Evolutionary conservation across 306 rosid species (phyloP), one percentile per base, ranked within the genome.

Genomic region (Trichosanthes truncata): DNA sequence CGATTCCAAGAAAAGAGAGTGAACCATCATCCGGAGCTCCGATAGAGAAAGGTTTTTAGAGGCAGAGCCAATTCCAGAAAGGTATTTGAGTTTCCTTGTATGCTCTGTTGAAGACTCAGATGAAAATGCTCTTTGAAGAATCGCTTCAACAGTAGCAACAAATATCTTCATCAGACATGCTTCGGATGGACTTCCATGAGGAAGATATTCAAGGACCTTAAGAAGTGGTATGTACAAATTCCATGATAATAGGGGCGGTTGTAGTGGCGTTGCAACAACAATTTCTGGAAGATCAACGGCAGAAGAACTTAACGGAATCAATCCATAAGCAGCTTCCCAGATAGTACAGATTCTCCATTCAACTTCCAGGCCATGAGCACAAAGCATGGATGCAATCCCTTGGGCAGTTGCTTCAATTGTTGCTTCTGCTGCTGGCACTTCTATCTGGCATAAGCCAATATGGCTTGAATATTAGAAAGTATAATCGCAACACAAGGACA

Each of bases 311-410:
- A 91, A 82, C 52, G 97, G 98, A 86, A 95, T 95, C 83, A 95
- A 86, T 80, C 98, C 98, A 88, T 95, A 95, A 45, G 97, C 98
- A 82, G 98, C 98, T 87, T 95, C 97, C 98, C 98, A 95, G 49
- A 95, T 95, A 81, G 98, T 95, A 89, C 98, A 95, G 67, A 92
- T 95, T 88, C 98, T 89, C 98, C 98, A 95, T 89, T 95, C 98
- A 87, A 95, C 98, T 87, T 95, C 98, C 13, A 96, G 96, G 66
- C 98, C 98, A 87, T 95, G 98, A 67, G 98, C 97, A 84, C 97
- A 92, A 72, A 95, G 93, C 98, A 95, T 90, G 77, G 98, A 92
- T 45, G 97, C 97, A 82, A 95, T 92, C 79, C 98, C 98, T 86
- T 95, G 98, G 60, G 98, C 98, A 79, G 98, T 95, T 79, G 98